Evolutionary conservation across 176 grass and related monocot genomes (phyloP).

Genomic region (Cenchrus americanus): DNA sequence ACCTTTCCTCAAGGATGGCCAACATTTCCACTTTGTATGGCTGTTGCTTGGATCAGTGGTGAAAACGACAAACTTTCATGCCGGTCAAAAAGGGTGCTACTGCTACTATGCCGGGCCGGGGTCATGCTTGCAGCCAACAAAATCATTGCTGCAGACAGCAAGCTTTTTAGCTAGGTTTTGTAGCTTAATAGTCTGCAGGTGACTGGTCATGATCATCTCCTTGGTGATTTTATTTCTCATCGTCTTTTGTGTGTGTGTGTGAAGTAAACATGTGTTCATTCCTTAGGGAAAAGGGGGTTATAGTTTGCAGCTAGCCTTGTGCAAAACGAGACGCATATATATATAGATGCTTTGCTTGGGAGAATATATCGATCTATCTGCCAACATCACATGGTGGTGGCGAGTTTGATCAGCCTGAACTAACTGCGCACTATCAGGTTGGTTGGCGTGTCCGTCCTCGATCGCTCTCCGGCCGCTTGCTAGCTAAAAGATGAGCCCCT

Average conservation of each 20-base stretch:
- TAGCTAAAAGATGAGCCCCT: not conserved
- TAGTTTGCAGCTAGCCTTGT: conserved; percentile 13
- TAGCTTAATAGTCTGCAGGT: conserved; percentile 30
- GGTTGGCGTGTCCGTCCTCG: conserved; percentile 30
- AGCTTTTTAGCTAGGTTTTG: conserved; percentile 9
- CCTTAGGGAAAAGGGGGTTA: not conserved
- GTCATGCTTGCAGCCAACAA: conserved; percentile 27
- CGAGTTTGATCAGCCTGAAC: conserved; percentile 20
- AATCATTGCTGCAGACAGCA: not conserved
- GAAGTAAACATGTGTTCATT: conserved; percentile 21
- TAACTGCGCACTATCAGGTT: conserved; percentile 14
- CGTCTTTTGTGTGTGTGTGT: too few species aligned
- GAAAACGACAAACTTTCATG: conserved; percentile 51
- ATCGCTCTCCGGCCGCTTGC: not conserved
- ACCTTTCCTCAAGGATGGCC: conserved; percentile 18
- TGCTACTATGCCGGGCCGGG: not conserved
- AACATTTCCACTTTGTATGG: conserved; percentile 4
- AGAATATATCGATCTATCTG: not conserved
- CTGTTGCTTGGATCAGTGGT: conserved; percentile 46
- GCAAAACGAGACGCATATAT: conserved; percentile 37
- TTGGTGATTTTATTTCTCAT: not conserved
- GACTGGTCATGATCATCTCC: conserved; percentile 10
- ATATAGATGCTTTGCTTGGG: not conserved
- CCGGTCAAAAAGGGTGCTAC: conserved; percentile 16
- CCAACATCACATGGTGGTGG: conserved; percentile 24